Conservation (phyloP, 2,329 filamentous ascomycete genomes). For the Aspergillus ibericus region DNA sequence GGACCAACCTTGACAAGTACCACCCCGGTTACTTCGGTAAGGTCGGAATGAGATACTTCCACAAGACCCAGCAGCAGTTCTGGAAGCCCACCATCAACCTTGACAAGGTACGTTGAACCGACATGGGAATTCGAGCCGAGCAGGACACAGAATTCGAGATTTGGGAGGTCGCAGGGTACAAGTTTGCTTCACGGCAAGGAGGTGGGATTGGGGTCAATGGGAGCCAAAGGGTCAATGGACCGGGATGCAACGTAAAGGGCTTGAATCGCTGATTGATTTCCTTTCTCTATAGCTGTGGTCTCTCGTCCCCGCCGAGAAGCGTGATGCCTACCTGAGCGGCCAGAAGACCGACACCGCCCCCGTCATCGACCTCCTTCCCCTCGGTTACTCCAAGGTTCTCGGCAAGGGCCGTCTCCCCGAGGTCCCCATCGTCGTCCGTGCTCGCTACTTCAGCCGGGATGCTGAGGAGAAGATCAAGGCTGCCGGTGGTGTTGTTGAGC, state of each 20-base stretch:
- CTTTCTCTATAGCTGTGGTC: conserved; percentile 73
- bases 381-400: conserved; percentile 98
- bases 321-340: conserved; percentile 80
- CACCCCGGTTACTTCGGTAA: conserved; percentile 99
- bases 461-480: conserved; percentile 99
- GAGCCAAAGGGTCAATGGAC: conserved; percentile 1
- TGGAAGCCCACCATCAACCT: conserved; percentile 99
- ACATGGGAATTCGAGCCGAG: conserved; percentile 7
- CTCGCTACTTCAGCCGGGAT: conserved; percentile 91
- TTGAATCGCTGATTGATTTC: conserved; percentile 19
- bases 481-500: conserved; percentile 92
- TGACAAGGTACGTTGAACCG: conserved; percentile 74
- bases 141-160: conserved; percentile 3
- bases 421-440: conserved; percentile 90
- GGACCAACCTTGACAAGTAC: conserved; percentile 91
- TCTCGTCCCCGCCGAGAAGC: conserved; percentile 87
- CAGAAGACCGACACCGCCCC: conserved; percentile 90
- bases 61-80: conserved; percentile 92
- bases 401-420: conserved; percentile 96
- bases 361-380: conserved; percentile 94
- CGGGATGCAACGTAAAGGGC: neutral
- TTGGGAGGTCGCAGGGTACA: neutral
- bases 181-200: neutral
- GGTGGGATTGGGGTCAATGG: neutral
- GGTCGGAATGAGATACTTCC: conserved; percentile 94